phyloP scores from a whole-genome alignment of 306 rosid species.

The Rubus idaeus region DNA sequence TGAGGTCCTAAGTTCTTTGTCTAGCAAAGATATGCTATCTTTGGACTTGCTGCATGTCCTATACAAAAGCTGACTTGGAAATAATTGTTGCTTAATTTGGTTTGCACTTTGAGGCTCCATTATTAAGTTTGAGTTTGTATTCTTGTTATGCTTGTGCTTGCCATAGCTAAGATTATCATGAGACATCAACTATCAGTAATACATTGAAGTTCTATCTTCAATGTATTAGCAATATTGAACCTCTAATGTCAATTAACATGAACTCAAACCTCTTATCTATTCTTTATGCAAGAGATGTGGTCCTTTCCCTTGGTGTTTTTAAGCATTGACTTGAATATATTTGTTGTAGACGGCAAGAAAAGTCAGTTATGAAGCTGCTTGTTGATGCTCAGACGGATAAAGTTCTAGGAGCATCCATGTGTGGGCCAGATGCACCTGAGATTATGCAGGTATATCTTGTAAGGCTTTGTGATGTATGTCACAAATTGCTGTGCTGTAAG shows the following conservation, averaged over 20 bases:
- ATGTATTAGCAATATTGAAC: neutral
- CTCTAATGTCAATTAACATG: neutral
- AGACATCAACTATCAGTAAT: neutral
- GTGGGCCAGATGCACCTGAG: slow-evolving; percentile 96
- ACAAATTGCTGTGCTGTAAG: neutral
- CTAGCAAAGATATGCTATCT: neutral
- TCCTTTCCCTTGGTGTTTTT: slow-evolving; percentile 1
- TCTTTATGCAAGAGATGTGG: neutral
- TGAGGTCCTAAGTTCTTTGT: slow-evolving; percentile 18
- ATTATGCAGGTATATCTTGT: slow-evolving; percentile 71
- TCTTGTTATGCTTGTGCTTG: neutral
- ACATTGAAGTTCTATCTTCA: neutral
- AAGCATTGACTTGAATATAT: neutral
- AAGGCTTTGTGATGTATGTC: neutral
- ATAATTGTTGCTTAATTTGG: neutral
- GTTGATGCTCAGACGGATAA: slow-evolving; percentile 85
- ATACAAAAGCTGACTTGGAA: neutral
- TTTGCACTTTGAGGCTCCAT: neutral
- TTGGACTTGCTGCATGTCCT: neutral
- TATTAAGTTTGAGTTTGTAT: neutral
- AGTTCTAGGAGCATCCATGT: slow-evolving; percentile 92
- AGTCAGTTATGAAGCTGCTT: slow-evolving; percentile 87
- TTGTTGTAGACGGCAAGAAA: slow-evolving; percentile 82
- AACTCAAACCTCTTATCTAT: neutral
- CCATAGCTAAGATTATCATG: neutral